Percentiles rank a stretch among this genome's conserved stretches.
Evolutionary conservation across 2,329 filamentous ascomycete genomes (phyloP).

Genomic region (Alternaria panax): DNA sequence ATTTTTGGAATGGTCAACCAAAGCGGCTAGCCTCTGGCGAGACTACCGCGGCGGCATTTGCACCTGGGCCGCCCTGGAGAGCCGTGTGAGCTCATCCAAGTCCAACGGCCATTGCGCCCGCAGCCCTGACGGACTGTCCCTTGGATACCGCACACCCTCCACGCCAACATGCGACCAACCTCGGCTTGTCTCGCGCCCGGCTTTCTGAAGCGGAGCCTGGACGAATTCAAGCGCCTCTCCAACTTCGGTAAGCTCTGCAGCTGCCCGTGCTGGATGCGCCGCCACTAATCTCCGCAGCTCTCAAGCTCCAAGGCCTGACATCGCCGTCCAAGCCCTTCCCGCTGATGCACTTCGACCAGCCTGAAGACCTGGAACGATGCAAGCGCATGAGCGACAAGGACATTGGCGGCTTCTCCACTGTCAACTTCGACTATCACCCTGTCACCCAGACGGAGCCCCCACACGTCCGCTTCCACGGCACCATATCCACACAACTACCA

Average conservation of each 20-base stretch:
- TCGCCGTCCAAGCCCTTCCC: conserved; percentile 68
- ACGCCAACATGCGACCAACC: conserved; percentile 48
- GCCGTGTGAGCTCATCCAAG: conserved; percentile 15
- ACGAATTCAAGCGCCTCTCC: conserved; percentile 65
- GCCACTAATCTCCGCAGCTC: conserved; percentile 57
- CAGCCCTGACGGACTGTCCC: not conserved
- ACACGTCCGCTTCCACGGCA: conserved; percentile 84
- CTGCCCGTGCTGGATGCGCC: conserved; percentile 38
- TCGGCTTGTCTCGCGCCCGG: conserved; percentile 52
- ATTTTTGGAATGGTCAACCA: conserved; percentile 26
- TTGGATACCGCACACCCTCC: not conserved
- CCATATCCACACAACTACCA: conserved; percentile 86
- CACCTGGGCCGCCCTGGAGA: too few relatives aligned
- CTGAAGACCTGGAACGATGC: conserved; percentile 54
- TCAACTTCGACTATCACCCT: conserved; percentile 71
- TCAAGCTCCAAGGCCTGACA: conserved; percentile 74
- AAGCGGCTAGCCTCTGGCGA: conserved; percentile 29
- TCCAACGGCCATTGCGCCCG: conserved; percentile 15
- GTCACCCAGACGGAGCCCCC: conserved; percentile 59
- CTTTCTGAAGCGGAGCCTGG: conserved; percentile 65
- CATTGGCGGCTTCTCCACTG: conserved; percentile 84
- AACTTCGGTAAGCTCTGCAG: conserved; percentile 56
- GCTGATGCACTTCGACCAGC: conserved; percentile 68
- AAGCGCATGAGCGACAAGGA: conserved; percentile 88
- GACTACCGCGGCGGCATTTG: conserved; percentile 26